Evolutionary conservation across 2,329 filamentous ascomycete species (phyloP), one percentile per base, ranked within the genome.

Genomic region (Apiospora marii): DNA sequence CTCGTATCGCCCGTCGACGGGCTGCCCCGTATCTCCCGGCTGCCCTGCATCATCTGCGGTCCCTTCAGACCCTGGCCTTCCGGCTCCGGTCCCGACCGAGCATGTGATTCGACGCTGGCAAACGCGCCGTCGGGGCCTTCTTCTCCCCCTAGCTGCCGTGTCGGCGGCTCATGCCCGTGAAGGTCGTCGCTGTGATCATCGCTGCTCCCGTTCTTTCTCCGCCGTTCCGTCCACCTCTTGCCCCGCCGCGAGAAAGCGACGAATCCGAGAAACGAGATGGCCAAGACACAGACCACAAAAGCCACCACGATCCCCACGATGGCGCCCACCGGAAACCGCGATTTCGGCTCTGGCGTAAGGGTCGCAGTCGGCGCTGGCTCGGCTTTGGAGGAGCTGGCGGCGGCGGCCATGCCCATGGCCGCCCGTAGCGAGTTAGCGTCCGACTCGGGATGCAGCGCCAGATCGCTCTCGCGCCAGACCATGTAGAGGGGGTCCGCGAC

Each of bases 401-500:
- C n/a, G 2, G 53, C 58, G 14, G 7, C 30, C 27, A 61, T n/a
- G 13, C 53, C 58, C 72, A 73, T 73, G 64, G 72, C 72, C n/a
- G 48, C 68, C 7, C 58, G 58, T 2, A 73, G 48, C 46, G 72
- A 73, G 58, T 30, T 64, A 27, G 72, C 61, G 41, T 73, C 72
- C 27, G 68, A 70, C 41, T 43, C 69, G n/a, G 46, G 22, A 24
- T 73, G 72, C 22, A 71, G 24, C 48, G 44, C 6, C 8, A 69
- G 53, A 43, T 73, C 72, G 34, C 41, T 49, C 48, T 70, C 44
- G 46, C 68, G 69, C 72, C 72, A 71, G 30, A 68, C 69, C 72
- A 73, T 73, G 68, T 71, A 73, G 7, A 73, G 41, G 16, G 72
- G 72, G 27, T 73, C 58, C 3, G 69, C 69, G 19, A 71, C 67